Evolutionary conservation across 2,329 filamentous ascomycete species (phyloP).

Genomic region (Epichloe baconii): DNA sequence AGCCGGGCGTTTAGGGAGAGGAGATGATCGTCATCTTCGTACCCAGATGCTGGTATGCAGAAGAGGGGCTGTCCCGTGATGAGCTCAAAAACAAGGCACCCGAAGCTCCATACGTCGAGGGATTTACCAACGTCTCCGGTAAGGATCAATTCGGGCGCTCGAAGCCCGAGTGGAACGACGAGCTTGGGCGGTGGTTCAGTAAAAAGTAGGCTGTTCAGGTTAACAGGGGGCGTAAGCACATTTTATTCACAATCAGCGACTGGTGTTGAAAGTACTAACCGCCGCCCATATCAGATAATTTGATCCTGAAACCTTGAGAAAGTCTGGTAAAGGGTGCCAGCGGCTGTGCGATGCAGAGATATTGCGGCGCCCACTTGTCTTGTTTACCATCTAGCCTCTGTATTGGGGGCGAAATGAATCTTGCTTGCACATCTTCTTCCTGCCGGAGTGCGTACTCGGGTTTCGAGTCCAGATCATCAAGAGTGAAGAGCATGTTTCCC

Average conservation of each 20-base stretch:
- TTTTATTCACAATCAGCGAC: not conserved
- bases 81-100: conserved; percentile 19
- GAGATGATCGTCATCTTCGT: conserved; percentile 13
- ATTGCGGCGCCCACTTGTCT: conserved; percentile 17
- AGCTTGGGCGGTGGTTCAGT: conserved; percentile 12
- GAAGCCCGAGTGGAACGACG: conserved; percentile 14
- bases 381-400: conserved; percentile 18
- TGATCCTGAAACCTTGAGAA: conserved; percentile 15
- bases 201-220: conserved; percentile 14
- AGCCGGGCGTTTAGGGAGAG: conserved; percentile 10
- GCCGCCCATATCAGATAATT: conserved; percentile 18
- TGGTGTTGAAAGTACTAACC: conserved; percentile 11
- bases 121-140: conserved; percentile 10
- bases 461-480: conserved; percentile 15
- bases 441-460: conserved; percentile 14
- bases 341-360: conserved; percentile 17
- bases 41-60: conserved; percentile 9
- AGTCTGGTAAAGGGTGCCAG: conserved; percentile 10
- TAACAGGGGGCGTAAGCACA: not conserved
- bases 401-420: conserved; percentile 14
- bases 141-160: conserved; percentile 17
- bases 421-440: conserved; percentile 10
- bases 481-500: conserved; percentile 23
- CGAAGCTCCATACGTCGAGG: conserved; percentile 19
- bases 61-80: conserved; percentile 17